Percentiles rank a stretch among this genome's conserved stretches.
These are phyloP conservation scores for Malassezia psittaci DNA, from an alignment of 1,284 basidiomycete species.

Conservation along the genomic window DNA sequence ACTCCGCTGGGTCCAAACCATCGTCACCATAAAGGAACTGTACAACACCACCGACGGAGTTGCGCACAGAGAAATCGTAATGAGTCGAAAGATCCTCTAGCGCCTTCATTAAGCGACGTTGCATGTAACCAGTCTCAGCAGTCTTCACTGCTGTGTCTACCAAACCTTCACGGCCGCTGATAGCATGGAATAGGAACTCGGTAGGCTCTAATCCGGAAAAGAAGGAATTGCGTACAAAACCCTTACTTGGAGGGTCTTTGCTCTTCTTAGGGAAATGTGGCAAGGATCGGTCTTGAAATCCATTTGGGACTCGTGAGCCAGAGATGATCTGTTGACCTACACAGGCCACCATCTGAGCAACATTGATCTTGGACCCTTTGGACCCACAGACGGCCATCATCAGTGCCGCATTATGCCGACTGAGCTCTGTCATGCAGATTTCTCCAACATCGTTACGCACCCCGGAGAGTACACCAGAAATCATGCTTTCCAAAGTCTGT, in stretches of 20 bases:
- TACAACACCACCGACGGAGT: slow-evolving; percentile 89
- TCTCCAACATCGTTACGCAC: slow-evolving; percentile 93
- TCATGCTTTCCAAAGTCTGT: slow-evolving; percentile 88
- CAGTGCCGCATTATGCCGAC: slow-evolving; percentile 86
- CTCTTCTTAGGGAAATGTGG: slow-evolving; percentile 98
- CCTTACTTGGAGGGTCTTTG: slow-evolving; percentile 91
- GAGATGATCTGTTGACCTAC: slow-evolving; percentile 98
- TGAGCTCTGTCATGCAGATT: slow-evolving; percentile 95
- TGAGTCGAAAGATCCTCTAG: slow-evolving; percentile 93
- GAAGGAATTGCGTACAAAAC: slow-evolving; percentile 93
- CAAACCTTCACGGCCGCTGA: slow-evolving; percentile 93
- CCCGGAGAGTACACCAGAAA: slow-evolving; percentile 82
- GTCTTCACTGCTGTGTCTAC: slow-evolving; percentile 99
- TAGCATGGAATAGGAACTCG: slow-evolving; percentile 97
- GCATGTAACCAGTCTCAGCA: slow-evolving; percentile 99
- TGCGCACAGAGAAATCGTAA: slow-evolving; percentile 93
- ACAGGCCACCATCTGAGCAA: slow-evolving; percentile 99
- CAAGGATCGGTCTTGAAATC: slow-evolving; percentile 95
- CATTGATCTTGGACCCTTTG: slow-evolving; percentile 96
- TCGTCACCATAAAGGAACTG: slow-evolving; percentile 97
- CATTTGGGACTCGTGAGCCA: slow-evolving; percentile 94
- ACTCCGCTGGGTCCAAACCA: slow-evolving; percentile 87
- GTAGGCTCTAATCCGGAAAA: slow-evolving; percentile 87
- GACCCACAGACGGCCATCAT: slow-evolving; percentile 99
- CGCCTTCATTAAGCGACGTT: slow-evolving; percentile 95